Conservation (phyloP, 441 rosid genomes). For the Caryocar brasiliense region DNA sequence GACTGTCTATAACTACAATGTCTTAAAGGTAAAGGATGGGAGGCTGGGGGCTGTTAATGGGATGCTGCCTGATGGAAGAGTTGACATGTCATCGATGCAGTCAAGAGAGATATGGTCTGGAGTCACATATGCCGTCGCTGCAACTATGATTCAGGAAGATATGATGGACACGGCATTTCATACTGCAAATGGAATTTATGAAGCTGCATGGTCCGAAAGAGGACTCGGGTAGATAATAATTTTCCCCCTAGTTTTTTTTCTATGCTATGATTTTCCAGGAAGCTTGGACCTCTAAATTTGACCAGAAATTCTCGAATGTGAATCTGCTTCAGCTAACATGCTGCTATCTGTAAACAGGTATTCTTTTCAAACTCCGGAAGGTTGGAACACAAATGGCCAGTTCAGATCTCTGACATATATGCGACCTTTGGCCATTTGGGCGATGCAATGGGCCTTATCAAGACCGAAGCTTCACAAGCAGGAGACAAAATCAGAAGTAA, state of each 20-base stretch:
- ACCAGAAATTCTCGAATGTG: too few relatives aligned
- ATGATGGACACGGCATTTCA: conserved; percentile 57
- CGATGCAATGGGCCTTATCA: conserved; percentile 83
- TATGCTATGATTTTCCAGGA: neutral
- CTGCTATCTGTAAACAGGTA: conserved; percentile 32
- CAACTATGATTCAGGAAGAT: conserved; percentile 80
- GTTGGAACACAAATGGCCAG: conserved; percentile 52
- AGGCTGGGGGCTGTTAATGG: conserved; percentile 83
- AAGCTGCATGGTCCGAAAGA: conserved; percentile 70
- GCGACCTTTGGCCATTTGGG: conserved; percentile 95
- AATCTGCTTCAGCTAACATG: too few relatives aligned
- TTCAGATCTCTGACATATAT: conserved; percentile 62
- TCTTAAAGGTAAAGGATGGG: conserved; percentile 69
- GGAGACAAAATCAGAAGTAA: conserved; percentile 14
- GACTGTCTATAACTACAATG: conserved; percentile 62
- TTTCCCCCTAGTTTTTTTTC: neutral
- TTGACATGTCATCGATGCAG: conserved; percentile 71
- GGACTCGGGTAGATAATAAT: conserved; percentile 70
- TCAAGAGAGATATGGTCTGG: conserved; percentile 91
- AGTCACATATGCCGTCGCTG: conserved; percentile 82
- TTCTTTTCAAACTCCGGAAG: conserved; percentile 85
- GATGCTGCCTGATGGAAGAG: conserved; percentile 76
- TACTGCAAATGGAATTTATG: conserved; percentile 65
- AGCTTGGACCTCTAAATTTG: neutral
- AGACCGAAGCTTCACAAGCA: conserved; percentile 20